Evolutionary conservation across 78 protist genomes (phyloP).

Genomic region (Mantamonas sphyraenae): DNA sequence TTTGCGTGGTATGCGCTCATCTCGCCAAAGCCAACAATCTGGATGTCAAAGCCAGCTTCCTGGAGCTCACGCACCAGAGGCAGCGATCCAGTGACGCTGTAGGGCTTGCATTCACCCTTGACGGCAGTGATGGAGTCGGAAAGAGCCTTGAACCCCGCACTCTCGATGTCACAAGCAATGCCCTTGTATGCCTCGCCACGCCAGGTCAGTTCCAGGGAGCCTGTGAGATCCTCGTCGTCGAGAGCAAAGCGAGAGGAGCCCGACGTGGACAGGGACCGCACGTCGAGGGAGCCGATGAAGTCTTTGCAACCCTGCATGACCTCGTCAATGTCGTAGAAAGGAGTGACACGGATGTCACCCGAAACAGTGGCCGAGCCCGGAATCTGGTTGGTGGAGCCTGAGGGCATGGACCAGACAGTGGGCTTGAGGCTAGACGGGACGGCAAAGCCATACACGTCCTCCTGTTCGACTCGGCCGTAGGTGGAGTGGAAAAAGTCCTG

Average conservation of each 20-base stretch:
- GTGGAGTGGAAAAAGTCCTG: not conserved
- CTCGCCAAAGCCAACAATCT: slow-evolving; percentile 11
- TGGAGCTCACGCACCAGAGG: slow-evolving; percentile 9
- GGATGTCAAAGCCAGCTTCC: slow-evolving; percentile 2
- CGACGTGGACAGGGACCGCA: not conserved
- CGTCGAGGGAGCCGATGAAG: slow-evolving; percentile 7
- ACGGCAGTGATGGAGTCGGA: too few species aligned
- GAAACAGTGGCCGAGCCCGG: not conserved
- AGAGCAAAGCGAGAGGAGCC: too few species aligned
- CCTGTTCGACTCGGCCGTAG: not conserved
- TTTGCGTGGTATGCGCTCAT: not conserved
- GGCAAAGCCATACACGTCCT: not conserved
- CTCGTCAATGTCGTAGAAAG: not conserved
- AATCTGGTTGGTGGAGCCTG: not conserved
- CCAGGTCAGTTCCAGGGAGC: not conserved
- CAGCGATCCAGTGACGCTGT: not conserved
- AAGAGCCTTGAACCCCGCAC: too few species aligned
- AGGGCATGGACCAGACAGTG: not conserved
- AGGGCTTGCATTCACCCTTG: slow-evolving; percentile 4
- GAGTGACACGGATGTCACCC: slow-evolving; percentile 19
- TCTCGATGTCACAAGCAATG: slow-evolving; percentile 1
- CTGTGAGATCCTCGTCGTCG: not conserved
- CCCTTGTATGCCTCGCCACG: not conserved
- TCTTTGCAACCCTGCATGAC: not conserved
- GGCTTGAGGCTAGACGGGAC: slow-evolving; percentile 4